Evolutionary conservation across 2,329 filamentous ascomycete genomes (phyloP).

Genomic region (Fusarium sp.): DNA sequence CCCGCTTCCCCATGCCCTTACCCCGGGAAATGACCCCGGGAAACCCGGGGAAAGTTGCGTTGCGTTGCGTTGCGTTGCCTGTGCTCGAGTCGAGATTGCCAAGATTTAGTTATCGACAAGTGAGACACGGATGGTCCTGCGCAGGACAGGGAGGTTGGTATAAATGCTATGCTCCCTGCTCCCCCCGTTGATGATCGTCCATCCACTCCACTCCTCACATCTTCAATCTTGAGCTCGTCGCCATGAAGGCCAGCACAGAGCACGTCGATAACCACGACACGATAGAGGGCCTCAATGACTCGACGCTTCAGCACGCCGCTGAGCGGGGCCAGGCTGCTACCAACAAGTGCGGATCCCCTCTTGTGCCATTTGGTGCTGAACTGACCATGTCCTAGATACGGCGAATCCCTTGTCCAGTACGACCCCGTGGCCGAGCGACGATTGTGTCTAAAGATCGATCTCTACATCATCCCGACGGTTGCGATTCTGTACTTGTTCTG

Average conservation of each 20-base stretch:
- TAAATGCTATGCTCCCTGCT: too few species aligned
- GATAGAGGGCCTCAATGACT: not conserved
- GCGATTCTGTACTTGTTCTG: conserved; percentile 75
- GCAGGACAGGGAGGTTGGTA: too few species aligned
- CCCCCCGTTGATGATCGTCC: not conserved
- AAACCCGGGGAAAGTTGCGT: too few species aligned
- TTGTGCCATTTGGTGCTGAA: too few species aligned
- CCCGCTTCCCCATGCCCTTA: not conserved
- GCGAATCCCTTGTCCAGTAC: conserved; percentile 21
- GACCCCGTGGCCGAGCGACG: conserved; percentile 36
- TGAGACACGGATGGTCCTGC: too few species aligned
- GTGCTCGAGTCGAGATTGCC: too few species aligned
- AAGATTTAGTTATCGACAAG: too few species aligned
- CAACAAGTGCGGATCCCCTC: conserved; percentile 2
- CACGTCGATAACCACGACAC: conserved; percentile 4
- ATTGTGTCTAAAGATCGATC: conserved; percentile 71
- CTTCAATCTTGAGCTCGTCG: not conserved
- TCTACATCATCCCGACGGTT: conserved; percentile 72
- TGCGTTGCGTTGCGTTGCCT: too few species aligned
- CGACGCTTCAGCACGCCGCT: conserved; percentile 12
- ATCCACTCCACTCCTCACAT: not conserved
- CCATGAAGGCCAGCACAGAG: conserved; percentile 4
- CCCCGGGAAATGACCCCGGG: too few species aligned
- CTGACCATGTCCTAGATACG: conserved; percentile 16
- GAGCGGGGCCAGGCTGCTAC: conserved; percentile 9